Evolutionary conservation across 2,329 filamentous ascomycete genomes (phyloP).

Genomic region (Madurella fahalii): DNA sequence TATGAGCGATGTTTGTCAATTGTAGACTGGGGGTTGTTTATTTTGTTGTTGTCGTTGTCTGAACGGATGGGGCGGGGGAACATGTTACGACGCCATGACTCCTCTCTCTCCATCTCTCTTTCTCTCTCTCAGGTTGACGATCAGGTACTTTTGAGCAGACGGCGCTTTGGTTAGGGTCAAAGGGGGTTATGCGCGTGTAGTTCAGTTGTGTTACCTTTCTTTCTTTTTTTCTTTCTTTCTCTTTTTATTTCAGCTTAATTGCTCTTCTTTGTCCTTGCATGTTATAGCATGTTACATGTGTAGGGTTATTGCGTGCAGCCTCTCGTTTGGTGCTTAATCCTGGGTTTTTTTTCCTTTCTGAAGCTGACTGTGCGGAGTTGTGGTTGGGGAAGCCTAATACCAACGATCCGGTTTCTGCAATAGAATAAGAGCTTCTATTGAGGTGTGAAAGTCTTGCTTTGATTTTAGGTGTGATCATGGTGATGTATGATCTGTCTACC

Average conservation of each 20-base stretch:
- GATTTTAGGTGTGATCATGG: too few relatives aligned
- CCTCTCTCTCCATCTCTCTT: too few relatives aligned
- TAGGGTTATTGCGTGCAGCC: not conserved
- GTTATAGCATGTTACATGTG: not conserved
- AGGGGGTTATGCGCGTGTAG: not conserved
- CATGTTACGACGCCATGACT: conserved; percentile 12
- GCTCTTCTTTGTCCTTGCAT: not conserved
- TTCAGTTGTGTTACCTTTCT: not conserved
- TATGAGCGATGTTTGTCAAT: not conserved
- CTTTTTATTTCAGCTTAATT: not conserved
- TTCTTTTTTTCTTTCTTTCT: not conserved
- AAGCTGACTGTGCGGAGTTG: not conserved
- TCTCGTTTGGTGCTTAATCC: not conserved
- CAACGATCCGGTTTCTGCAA: too few relatives aligned
- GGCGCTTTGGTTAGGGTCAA: not conserved
- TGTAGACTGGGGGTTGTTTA: not conserved
- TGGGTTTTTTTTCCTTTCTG: not conserved
- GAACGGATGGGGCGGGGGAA: not conserved
- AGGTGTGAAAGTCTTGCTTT: too few relatives aligned
- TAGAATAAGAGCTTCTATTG: too few relatives aligned
- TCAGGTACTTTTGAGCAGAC: not conserved
- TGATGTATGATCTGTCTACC: too few relatives aligned
- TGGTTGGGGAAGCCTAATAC: too few relatives aligned
- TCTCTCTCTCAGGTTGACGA: too few relatives aligned
- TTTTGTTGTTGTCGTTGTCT: not conserved